These are phyloP conservation scores for Inosperma sp. DNA, from an alignment of 768 basidiomycete species.

Conservation along the genomic window DNA sequence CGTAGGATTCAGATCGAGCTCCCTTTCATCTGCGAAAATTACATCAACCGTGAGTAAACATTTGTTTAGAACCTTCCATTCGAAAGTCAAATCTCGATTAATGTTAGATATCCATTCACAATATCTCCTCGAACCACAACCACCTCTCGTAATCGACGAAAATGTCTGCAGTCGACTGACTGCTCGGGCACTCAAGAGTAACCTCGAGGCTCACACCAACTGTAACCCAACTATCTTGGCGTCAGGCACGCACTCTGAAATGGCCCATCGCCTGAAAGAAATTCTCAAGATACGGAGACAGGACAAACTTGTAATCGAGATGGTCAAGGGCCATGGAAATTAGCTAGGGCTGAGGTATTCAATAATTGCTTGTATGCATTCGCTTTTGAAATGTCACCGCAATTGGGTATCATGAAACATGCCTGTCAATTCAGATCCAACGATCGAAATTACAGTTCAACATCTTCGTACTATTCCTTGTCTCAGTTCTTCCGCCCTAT, in stretches of 20 bases:
- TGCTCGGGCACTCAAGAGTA: constrained; percentile 45
- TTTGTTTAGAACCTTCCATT: neutral
- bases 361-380: too few species aligned
- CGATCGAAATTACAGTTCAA: neutral
- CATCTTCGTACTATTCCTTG: constrained; percentile 44
- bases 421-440: neutral
- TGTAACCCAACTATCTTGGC: constrained; percentile 42
- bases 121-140: constrained; percentile 43
- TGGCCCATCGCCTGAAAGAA: constrained; percentile 42
- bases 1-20: constrained; percentile 49
- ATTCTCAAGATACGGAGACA: constrained; percentile 44
- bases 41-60: constrained; percentile 45
- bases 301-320: constrained; percentile 49
- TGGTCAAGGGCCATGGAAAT: constrained; percentile 19
- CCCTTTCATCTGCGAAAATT: constrained; percentile 47
- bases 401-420: too few species aligned
- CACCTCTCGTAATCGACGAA: constrained; percentile 49
- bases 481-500: constrained; percentile 70
- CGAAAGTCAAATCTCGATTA: neutral
- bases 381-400: too few species aligned
- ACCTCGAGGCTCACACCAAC: constrained; percentile 52
- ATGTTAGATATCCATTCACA: constrained; percentile 40
- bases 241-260: constrained; percentile 44
- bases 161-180: constrained; percentile 40
- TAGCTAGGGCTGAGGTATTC: too few species aligned